Base-by-base conservation (phyloP, 495 filamentous ascomycete genomes). In the Neurospora intermedia region DNA sequence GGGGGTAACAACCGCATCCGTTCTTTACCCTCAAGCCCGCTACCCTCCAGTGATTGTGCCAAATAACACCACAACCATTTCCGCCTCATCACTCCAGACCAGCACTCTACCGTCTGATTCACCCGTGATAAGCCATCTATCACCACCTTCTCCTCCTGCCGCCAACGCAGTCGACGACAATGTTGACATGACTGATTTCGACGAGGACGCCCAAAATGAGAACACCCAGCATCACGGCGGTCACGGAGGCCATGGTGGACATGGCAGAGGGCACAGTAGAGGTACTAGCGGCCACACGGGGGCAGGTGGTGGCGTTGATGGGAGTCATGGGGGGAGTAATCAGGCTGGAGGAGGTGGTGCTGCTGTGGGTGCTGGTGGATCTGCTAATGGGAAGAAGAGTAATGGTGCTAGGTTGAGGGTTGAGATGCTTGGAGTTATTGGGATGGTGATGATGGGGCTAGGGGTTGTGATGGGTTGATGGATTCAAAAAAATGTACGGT, bases 41-140 rank as follows among this genome's bases (percentile, higher is more conserved):
- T 0, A 0, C 6, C 0, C 27, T 8, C 35, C 54, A 4, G 27
- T 9, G 15, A 62, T 6, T 4, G 6, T 31, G 4, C 23, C 23
- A 6, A 2, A 6, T 35, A 0, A 31, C 11, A 16, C 0, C 16
- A 20, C 10, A 23, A 54, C 2, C 20, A 54, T 0, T 38, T 38
- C 35, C 20, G n/a, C 18, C 54, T 16, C 11, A 54, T 23, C 20
- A 3, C 13, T 4, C 27, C 23, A 18, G 13, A 16, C 54, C 27
- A 31, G 6, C 6, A 1, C 6, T 9, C 0, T 0, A 2, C 2
- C 48, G 10, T 0, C 48, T 23, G 2, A 8, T 16, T 1, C 6
- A 62, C 23, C 13, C 11, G 6, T 2, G 6, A 16, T 23, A 2
- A 13, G 6, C 48, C 48, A 31, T 1, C 13, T 23, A 62, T 9